Percentiles rank a stretch among this genome's conserved stretches.
These are phyloP conservation scores for Botryosphaeria dothidea DNA, from an alignment of 2,329 filamentous ascomycete species.

Conservation along the genomic window DNA sequence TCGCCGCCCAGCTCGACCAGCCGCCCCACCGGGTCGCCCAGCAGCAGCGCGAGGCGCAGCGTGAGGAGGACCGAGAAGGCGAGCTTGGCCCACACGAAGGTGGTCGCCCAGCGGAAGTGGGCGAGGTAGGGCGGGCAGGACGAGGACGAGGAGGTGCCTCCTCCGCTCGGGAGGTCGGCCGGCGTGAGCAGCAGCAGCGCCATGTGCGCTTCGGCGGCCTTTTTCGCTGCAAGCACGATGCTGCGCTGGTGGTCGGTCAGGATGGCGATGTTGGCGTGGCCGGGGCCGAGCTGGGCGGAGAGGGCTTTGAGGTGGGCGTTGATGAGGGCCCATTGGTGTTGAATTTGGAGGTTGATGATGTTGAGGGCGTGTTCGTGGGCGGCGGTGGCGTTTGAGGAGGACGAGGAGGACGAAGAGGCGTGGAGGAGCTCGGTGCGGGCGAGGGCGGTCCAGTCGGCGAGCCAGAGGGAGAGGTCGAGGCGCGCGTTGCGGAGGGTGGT, in stretches of 20 bases:
- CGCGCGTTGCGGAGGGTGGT: constrained; percentile 47
- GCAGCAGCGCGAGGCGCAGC: constrained; percentile 53
- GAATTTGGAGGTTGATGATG: constrained; percentile 51
- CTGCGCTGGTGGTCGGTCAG: constrained; percentile 52
- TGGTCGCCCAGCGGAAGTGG: constrained; percentile 56
- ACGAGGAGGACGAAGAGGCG: too few relatives aligned
- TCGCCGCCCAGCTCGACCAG: constrained; percentile 45
- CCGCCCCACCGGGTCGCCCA: constrained; percentile 44
- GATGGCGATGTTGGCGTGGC: constrained; percentile 47
- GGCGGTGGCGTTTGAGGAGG: neutral
- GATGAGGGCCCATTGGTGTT: constrained; percentile 56
- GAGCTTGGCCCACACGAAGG: constrained; percentile 61
- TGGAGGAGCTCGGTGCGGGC: neutral
- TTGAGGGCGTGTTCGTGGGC: constrained; percentile 38
- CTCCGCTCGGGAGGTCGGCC: neutral
- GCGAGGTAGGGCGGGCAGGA: constrained; percentile 43
- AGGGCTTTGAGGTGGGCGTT: constrained; percentile 55
- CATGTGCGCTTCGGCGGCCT: constrained; percentile 53
- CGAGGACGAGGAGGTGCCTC: too few relatives aligned
- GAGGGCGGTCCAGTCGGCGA: constrained; percentile 39
- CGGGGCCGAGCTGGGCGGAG: constrained; percentile 51
- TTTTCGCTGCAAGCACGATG: constrained; percentile 53
- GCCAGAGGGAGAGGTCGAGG: constrained; percentile 53
- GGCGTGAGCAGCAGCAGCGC: constrained; percentile 46
- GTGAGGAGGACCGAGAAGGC: constrained; percentile 59